A percentile compares a stretch with the other conserved stretches of the same genome.
Evolutionary conservation across 192 early-diverging fungal genomes (phyloP).

Genomic region (Gorgonomyces haynaldii): DNA sequence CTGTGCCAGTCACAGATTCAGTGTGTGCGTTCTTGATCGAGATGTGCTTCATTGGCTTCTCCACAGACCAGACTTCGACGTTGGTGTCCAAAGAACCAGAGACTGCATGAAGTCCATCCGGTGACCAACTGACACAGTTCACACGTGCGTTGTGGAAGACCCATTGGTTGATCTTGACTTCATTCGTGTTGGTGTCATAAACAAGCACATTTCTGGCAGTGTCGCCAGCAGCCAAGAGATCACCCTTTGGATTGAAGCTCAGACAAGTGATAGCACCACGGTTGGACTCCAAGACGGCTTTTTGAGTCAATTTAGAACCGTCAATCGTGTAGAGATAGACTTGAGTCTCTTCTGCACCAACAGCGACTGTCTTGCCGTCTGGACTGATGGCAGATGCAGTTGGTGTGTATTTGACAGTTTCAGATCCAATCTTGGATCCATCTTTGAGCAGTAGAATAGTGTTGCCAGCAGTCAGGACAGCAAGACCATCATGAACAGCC

Average conservation of each 20-base stretch:
- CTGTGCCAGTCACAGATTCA: slow-evolving; percentile 61
- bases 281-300: slow-evolving; percentile 27
- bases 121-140: slow-evolving; percentile 67
- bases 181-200: slow-evolving; percentile 37
- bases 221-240: slow-evolving; percentile 70
- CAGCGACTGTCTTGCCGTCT: slow-evolving; percentile 37
- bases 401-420: slow-evolving; percentile 34
- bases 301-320: slow-evolving; percentile 18
- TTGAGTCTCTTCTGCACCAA: slow-evolving; percentile 51
- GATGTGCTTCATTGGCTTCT: slow-evolving; percentile 65
- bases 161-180: slow-evolving; percentile 60
- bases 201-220: slow-evolving; percentile 66
- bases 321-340: slow-evolving; percentile 53
- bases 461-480: slow-evolving; percentile 38
- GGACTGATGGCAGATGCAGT: slow-evolving; percentile 43
- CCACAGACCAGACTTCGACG: slow-evolving; percentile 80
- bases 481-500: slow-evolving; percentile 29
- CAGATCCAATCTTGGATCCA: slow-evolving; percentile 21
- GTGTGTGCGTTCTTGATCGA: slow-evolving; percentile 71
- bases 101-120: slow-evolving; percentile 59
- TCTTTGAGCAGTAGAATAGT: slow-evolving; percentile 40
- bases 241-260: slow-evolving; percentile 62
- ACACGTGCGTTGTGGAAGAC: slow-evolving; percentile 83
- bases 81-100: slow-evolving; percentile 80
- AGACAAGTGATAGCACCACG: slow-evolving; percentile 66